Percentiles rank a stretch among this genome's conserved stretches.
Evolutionary conservation across 495 filamentous ascomycete genomes (phyloP).

Genomic region (Platismatia glauca): DNA sequence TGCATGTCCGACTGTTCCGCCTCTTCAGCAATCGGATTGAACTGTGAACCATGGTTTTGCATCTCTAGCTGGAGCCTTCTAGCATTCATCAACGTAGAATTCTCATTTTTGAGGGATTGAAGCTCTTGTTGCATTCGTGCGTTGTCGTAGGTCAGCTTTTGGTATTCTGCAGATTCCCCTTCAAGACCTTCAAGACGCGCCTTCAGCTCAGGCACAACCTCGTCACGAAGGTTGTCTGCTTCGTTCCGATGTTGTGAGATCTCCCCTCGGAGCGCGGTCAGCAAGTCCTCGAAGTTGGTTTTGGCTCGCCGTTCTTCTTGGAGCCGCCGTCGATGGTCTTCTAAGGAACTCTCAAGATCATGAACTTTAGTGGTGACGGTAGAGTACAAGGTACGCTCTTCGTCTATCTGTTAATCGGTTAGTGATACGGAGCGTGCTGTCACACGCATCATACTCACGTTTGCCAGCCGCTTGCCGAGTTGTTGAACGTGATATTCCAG

Average conservation of each 20-base stretch:
- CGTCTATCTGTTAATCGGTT: constrained; percentile 34
- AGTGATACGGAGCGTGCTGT: background rate
- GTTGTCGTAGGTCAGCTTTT: constrained; percentile 64
- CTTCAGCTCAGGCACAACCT: constrained; percentile 64
- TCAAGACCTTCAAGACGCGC: constrained; percentile 71
- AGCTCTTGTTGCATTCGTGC: constrained; percentile 75
- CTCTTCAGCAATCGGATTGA: constrained; percentile 60
- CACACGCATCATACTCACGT: constrained; percentile 29
- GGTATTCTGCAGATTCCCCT: constrained; percentile 53
- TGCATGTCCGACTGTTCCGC: constrained; percentile 26
- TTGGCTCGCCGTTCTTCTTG: constrained; percentile 80
- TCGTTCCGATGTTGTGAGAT: constrained; percentile 77
- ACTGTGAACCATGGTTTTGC: constrained; percentile 41
- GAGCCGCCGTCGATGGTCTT: constrained; percentile 71
- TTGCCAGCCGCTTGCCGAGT: constrained; percentile 65
- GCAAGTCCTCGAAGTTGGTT: constrained; percentile 86
- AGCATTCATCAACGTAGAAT: constrained; percentile 48
- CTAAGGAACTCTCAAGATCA: constrained; percentile 70
- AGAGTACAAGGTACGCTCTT: constrained; percentile 22
- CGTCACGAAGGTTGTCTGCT: constrained; percentile 82
- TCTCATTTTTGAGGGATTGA: constrained; percentile 50
- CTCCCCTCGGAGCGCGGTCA: constrained; percentile 74
- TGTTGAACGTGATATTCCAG: constrained; percentile 75
- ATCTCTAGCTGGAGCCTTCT: constrained; percentile 45
- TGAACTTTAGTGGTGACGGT: constrained; percentile 44